Conservation (phyloP, 805 yeast genomes). For the Komagataella phaffii region DNA sequence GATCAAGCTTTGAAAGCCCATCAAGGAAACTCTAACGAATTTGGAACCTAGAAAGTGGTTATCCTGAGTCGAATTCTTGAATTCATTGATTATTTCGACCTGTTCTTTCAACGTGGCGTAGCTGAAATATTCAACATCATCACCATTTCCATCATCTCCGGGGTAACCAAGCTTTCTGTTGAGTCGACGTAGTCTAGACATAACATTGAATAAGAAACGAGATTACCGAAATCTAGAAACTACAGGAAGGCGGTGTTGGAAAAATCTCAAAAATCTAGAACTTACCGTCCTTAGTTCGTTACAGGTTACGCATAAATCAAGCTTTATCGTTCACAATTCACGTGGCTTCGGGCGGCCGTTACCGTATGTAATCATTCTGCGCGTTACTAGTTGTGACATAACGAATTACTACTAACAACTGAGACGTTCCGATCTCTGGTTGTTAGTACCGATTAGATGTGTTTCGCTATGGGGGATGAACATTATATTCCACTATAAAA, state of each 20-base stretch:
- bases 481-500: neutral
- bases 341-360: neutral
- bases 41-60: conserved; percentile 3
- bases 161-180: neutral
- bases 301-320: neutral
- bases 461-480: neutral
- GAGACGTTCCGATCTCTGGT: neutral
- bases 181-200: neutral
- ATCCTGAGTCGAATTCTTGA: conserved; percentile 2
- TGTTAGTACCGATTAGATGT: neutral
- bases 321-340: neutral
- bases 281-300: neutral
- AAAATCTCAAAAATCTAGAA: neutral
- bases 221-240: neutral
- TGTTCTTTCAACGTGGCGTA: conserved; percentile 6
- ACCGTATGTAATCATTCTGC: neutral
- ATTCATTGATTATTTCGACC: conserved; percentile 6
- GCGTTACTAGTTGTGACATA: neutral
- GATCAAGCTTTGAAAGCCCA: neutral
- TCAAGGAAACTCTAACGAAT: conserved; percentile 6
- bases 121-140: neutral
- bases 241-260: neutral
- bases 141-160: neutral
- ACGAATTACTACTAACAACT: neutral
- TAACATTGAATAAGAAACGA: neutral